These are phyloP conservation scores for Hemileccinum rubropunctum DNA, from an alignment of 768 basidiomycete species.

Conservation along the genomic window DNA sequence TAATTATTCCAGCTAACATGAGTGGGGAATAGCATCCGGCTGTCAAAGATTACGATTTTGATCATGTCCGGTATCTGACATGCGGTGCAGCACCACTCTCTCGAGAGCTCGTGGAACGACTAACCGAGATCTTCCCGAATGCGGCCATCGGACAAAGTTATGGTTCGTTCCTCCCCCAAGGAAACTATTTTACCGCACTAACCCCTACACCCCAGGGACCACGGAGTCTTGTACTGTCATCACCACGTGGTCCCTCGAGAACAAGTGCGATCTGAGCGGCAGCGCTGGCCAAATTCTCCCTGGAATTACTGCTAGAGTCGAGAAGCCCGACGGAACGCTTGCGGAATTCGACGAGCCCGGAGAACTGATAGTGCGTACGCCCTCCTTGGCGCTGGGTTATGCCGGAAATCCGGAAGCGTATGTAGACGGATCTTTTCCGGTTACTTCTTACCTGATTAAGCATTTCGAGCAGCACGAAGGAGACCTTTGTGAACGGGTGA, in stretches of 20 bases:
- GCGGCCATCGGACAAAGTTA: slow-evolving; percentile 60
- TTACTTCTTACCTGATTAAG: slow-evolving; percentile 3
- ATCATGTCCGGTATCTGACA: slow-evolving; percentile 37
- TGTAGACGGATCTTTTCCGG: slow-evolving; percentile 22
- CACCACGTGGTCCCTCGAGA: slow-evolving; percentile 42
- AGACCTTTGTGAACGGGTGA: slow-evolving; percentile 56
- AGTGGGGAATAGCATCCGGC: slow-evolving; percentile 34
- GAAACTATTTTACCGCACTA: background rate
- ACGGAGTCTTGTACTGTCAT: slow-evolving; percentile 63
- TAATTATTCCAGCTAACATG: background rate
- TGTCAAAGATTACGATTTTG: slow-evolving; percentile 38
- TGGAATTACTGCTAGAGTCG: slow-evolving; percentile 53
- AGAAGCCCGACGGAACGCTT: slow-evolving; percentile 55
- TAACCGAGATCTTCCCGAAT: slow-evolving; percentile 45
- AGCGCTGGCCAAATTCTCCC: slow-evolving; percentile 58
- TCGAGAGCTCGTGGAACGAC: slow-evolving; percentile 44
- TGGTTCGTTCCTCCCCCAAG: slow-evolving; percentile 34
- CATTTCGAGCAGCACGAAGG: slow-evolving; percentile 45
- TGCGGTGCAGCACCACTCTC: slow-evolving; percentile 61
- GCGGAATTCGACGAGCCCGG: slow-evolving; percentile 59
- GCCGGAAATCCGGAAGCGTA: slow-evolving; percentile 59
- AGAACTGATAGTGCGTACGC: slow-evolving; percentile 58
- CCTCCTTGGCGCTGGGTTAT: slow-evolving; percentile 60
- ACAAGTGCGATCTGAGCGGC: slow-evolving; percentile 48
- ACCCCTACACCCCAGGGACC: slow-evolving; percentile 40